Conservation (phyloP, 345 rosid species). For the Litchi chinensis region DNA sequence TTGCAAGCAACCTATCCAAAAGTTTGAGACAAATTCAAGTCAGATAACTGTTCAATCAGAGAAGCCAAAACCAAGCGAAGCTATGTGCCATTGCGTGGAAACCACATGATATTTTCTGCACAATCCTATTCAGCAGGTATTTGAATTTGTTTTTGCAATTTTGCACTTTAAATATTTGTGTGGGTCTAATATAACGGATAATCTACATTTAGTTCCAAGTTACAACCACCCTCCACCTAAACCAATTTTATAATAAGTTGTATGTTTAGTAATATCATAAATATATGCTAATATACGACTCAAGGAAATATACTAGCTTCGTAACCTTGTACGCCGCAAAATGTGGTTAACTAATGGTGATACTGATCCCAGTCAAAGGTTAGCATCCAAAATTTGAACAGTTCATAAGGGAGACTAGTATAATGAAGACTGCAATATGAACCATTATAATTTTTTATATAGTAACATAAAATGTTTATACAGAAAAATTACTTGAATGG, state of each 20-base stretch:
- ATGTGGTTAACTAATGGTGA: no score
- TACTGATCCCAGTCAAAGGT: neutral
- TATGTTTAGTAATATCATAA: no score
- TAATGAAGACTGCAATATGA: neutral
- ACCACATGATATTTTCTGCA: neutral
- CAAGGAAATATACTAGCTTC: no score
- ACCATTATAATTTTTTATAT: neutral
- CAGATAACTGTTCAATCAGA: neutral
- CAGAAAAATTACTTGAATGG: neutral
- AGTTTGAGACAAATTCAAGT: neutral
- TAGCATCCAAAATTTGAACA: neutral
- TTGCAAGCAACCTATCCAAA: conserved; percentile 78
- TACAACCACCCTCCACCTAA: no score
- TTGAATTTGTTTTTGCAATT: no score
- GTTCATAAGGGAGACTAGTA: neutral
- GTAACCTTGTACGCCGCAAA: no score
- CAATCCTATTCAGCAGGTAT: no score
- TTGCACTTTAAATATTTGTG: neutral
- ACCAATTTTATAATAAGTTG: no score
- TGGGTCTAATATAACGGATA: no score
- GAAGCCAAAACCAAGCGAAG: neutral
- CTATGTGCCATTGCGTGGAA: neutral
- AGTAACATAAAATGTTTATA: neutral
- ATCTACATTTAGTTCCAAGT: no score
- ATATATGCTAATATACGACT: no score